These are phyloP conservation scores for Ilyonectria destructans DNA, from an alignment of 2,329 filamentous ascomycete genomes.

Conservation along the genomic window DNA sequence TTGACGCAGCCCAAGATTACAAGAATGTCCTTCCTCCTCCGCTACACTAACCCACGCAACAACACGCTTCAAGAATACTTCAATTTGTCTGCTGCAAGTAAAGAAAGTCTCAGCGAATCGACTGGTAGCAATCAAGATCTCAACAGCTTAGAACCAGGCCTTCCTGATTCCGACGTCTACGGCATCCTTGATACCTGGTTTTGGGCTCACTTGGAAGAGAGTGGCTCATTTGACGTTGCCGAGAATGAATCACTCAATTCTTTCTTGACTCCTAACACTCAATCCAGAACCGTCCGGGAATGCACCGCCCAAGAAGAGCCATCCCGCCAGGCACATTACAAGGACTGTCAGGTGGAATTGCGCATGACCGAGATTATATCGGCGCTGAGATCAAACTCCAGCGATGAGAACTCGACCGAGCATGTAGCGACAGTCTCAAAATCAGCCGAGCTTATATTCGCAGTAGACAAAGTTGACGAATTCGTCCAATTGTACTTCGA, in stretches of 20 bases:
- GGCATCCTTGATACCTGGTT: not conserved
- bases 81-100: not conserved
- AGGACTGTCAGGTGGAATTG: not conserved
- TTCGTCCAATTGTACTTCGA: slow-evolving; percentile 17
- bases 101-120: no score
- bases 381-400: not conserved
- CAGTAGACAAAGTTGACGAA: not conserved
- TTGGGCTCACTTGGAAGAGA: not conserved
- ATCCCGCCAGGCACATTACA: not conserved
- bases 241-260: not conserved
- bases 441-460: not conserved
- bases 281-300: no score
- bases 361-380: not conserved
- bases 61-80: slow-evolving; percentile 14
- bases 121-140: not conserved
- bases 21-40: slow-evolving; percentile 5
- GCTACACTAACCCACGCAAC: slow-evolving; percentile 13
- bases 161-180: no score
- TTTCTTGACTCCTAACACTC: no score
- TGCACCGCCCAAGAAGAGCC: not conserved
- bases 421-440: not conserved
- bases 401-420: not conserved
- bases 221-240: not conserved
- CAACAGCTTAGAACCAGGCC: not conserved
- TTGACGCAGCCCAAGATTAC: not conserved